A percentile compares a stretch with the other conserved stretches of the same genome.
Evolutionary conservation across 768 basidiomycete genomes (phyloP).

Genomic region (Atractiella rhizophila): DNA sequence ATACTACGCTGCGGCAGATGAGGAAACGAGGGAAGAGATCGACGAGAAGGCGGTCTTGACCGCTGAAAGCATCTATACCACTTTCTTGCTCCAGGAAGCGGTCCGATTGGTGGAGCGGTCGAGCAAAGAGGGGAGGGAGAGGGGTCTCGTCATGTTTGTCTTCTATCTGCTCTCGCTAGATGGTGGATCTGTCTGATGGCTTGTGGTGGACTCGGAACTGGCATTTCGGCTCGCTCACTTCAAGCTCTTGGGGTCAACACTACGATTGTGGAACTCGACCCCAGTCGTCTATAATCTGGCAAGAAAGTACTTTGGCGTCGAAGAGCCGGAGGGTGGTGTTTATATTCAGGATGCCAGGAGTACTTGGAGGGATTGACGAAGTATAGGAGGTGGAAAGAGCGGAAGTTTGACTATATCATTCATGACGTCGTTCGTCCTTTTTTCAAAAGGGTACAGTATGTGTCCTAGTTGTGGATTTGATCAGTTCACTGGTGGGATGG

Average conservation of each 20-base stretch:
- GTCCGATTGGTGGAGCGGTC: conserved; percentile 40
- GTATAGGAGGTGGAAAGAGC: conserved; percentile 32
- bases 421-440: conserved; percentile 38
- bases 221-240: conserved; percentile 54
- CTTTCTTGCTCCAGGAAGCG: conserved; percentile 72
- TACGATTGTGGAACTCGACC: conserved; percentile 81
- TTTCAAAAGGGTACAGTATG: background rate
- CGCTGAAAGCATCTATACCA: conserved; percentile 49
- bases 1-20: conserved; percentile 27
- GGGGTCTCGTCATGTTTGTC: conserved; percentile 46
- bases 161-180: background rate
- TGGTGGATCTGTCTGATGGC: background rate
- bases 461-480: background rate
- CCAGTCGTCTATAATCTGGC: conserved; percentile 67
- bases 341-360: conserved; percentile 49
- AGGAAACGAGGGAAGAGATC: conserved; percentile 28
- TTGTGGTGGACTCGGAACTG: conserved; percentile 59
- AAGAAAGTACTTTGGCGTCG: conserved; percentile 49
- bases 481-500: conserved; percentile 64
- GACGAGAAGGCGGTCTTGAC: conserved; percentile 22
- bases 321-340: conserved; percentile 31
- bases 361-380: conserved; percentile 29
- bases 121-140: conserved; percentile 20
- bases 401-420: conserved; percentile 28
- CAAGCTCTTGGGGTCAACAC: conserved; percentile 40